Base-by-base conservation (phyloP, 2,329 filamentous ascomycete species). In the Colletotrichum cordylinicola region DNA sequence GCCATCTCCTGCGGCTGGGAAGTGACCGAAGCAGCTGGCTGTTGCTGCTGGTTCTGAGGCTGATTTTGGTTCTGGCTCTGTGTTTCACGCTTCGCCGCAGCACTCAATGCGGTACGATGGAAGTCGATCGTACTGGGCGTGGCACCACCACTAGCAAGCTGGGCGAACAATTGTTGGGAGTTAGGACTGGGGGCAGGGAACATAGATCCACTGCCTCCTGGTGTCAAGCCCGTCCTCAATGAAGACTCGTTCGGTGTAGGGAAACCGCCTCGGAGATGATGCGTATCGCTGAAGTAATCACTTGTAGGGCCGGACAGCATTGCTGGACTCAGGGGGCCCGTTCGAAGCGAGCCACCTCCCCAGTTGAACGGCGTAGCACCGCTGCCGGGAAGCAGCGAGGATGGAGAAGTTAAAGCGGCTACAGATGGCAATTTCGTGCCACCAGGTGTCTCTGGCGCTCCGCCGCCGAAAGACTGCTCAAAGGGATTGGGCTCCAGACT, bases 211-310 rank as follows among this genome's bases (percentile, higher is more conserved):
- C 96, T 96, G 79, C 96, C 96, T 76, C 97, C 97, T 65, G 97
- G 97, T 69, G 97, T 98, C 79, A 98, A 87, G 72, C 97, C 97
- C 76, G 96, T 97, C 76, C 97, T 91, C 68, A 98, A 88, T 4
- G 95, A 98, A 9, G 96, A 98, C 86, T 99, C 97, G 91, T 98
- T 98, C 1, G 96, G 96, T 6, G 97, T 98, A 6, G 96, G 95
- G 82, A 98, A 98, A 70, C 95, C 94, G 80, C 95, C 93, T 78
- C 94, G 92, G 78, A 98, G 89, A 75, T 91, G 94, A 82, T 93
- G 92, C 21, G 93, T 93, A 81, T 98, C 95, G 79, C 91, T 91
- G 83, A 98, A 98, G 86, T 98, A 98, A 83, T 98, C 96, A 83
- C 91, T 94, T 48, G 91, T 87, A 48, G 94, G 97, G 29, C 96